These are phyloP conservation scores for Mycena olivaceomarginata DNA, from an alignment of 768 basidiomycete species.

Conservation along the genomic window DNA sequence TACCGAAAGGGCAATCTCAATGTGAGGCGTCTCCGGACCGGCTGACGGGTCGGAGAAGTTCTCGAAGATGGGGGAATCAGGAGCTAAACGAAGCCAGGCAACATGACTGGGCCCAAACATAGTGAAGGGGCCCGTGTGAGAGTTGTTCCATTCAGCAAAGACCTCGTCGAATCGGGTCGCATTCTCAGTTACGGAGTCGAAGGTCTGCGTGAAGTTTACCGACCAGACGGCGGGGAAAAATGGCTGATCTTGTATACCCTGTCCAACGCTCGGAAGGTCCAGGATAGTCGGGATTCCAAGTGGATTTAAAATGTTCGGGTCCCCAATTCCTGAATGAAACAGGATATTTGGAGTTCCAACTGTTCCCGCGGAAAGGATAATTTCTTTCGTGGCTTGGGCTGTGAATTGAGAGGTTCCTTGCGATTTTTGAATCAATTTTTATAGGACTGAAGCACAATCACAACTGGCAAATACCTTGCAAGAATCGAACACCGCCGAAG, in stretches of 20 bases:
- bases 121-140: conserved; percentile 53
- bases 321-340: conserved; percentile 46
- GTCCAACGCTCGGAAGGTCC: conserved; percentile 41
- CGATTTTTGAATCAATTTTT: background rate
- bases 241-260: conserved; percentile 33
- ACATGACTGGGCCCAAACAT: conserved; percentile 47
- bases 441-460: conserved; percentile 3
- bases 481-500: conserved; percentile 23
- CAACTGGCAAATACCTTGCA: conserved; percentile 34
- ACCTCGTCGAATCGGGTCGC: conserved; percentile 20
- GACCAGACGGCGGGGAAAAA: conserved; percentile 3
- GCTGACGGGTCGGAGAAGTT: conserved; percentile 54
- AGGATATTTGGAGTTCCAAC: conserved; percentile 52
- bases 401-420: background rate
- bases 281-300: conserved; percentile 28
- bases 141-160: conserved; percentile 39
- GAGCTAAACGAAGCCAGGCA: conserved; percentile 51
- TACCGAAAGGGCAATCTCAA: conserved; percentile 57
- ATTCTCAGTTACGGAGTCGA: conserved; percentile 17
- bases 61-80: conserved; percentile 47
- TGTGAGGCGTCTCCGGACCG: conserved; percentile 57
- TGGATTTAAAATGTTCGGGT: conserved; percentile 7
- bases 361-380: conserved; percentile 40
- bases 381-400: conserved; percentile 49
- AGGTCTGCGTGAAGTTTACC: conserved; percentile 16